Percentiles rank a stretch among this genome's conserved stretches.
Evolutionary conservation across 176 grass and related monocot species (phyloP).

Genomic region (Triticum timopheevii): DNA sequence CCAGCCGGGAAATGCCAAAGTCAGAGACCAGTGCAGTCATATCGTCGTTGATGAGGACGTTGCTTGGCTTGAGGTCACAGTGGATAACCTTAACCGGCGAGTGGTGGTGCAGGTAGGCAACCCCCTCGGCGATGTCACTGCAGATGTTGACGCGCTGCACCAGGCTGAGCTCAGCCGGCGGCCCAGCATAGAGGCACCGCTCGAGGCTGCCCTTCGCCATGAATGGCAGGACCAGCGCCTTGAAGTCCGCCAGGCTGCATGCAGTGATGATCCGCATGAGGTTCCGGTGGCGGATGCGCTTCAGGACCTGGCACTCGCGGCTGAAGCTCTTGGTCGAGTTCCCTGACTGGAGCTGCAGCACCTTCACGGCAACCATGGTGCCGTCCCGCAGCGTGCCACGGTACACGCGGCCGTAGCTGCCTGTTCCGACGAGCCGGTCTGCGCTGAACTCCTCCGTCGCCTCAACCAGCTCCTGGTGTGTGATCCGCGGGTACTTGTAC

Average conservation of each 20-base stretch:
- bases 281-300: slow-evolving; percentile 89
- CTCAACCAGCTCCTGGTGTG: slow-evolving; percentile 70
- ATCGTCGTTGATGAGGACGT: slow-evolving; percentile 89
- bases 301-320: slow-evolving; percentile 88
- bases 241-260: slow-evolving; percentile 89
- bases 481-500: slow-evolving; percentile 81
- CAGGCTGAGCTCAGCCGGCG: slow-evolving; percentile 56
- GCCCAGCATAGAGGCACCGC: slow-evolving; percentile 56
- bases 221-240: slow-evolving; percentile 92
- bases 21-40: slow-evolving; percentile 97
- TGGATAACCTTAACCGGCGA: slow-evolving; percentile 91
- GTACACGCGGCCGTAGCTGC: slow-evolving; percentile 85
- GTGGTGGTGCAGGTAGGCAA: slow-evolving; percentile 94
- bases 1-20: slow-evolving; percentile 78
- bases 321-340: slow-evolving; percentile 94
- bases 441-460: slow-evolving; percentile 66
- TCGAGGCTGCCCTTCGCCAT: slow-evolving; percentile 97
- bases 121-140: slow-evolving; percentile 87
- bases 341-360: slow-evolving; percentile 76
- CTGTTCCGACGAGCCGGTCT: slow-evolving; percentile 62
- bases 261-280: slow-evolving; percentile 92
- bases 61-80: slow-evolving; percentile 93
- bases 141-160: slow-evolving; percentile 84
- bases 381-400: slow-evolving; percentile 65
- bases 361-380: slow-evolving; percentile 80